Base-by-base conservation (phyloP, 805 yeast genomes). In the Maudiozyma barnettii region DNA sequence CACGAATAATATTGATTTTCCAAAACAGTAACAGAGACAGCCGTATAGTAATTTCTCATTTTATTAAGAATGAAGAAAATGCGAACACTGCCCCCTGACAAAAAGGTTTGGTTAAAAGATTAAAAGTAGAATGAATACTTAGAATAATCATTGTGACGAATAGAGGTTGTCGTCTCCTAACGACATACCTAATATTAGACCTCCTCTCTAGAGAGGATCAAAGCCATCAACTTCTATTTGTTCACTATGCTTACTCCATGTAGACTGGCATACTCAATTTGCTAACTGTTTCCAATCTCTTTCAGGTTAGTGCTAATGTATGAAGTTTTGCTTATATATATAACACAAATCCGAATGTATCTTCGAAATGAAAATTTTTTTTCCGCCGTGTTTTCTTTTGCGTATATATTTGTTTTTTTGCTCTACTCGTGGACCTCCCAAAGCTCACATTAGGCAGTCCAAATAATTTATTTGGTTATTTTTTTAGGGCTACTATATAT, bases 21-120 rank as follows among this genome's bases (percentile, higher is more conserved):
- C 43, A 40, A 40, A 40, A 29, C 43, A 26, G 43, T 40, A 40
- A 40, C 43, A 40, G 43, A 16, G 43, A 40, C 35, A 26, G 16
- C 19, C 13, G 20, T 26, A 16, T 29, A 19, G 12, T 40, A 5
- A 18, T 12, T 39, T 22, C 30, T 26, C 30, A 26, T 12, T 12
- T 26, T 3, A n/a, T 26, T 26, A 4, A 26, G 18, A 18, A n/a
- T 33, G 3, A 33, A 40, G 16, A 13, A 26, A 40, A 26, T 12
- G 33, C 12, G n/a, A 7, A 29, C 26, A 40, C 33, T 40, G 33
- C 29, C 43, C 21, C 43, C 43, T 40, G 43, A 40, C 43, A 40
- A 40, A 40, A 40, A 40, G 43, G 23, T 26, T 40, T 40, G 43
- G 43, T 33, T n/a, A 14, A n/a, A 33, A 33, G 18, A 33, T 33